These are phyloP conservation scores for Acanthamoeba divionensis DNA, from an alignment of 208 protist species.

Conservation along the genomic window DNA sequence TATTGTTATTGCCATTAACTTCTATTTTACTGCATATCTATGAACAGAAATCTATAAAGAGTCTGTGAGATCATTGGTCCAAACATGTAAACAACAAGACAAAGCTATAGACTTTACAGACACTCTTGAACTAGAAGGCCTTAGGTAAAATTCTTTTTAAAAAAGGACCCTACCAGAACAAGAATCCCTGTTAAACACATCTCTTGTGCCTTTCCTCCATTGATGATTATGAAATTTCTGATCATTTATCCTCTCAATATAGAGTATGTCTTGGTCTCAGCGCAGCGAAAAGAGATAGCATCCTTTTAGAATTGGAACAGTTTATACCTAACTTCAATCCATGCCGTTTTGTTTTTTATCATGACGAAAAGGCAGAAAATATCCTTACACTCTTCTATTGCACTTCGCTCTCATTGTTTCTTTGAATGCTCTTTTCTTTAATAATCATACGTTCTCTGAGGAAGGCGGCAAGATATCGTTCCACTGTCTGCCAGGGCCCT, in stretches of 20 bases:
- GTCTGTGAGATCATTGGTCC: too few species aligned
- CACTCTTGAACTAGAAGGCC: slow-evolving; percentile 23
- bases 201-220: too few species aligned
- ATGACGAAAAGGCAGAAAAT: slow-evolving; percentile 46
- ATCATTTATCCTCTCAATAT: too few species aligned
- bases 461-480: background rate
- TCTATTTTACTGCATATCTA: too few species aligned
- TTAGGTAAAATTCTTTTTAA: too few species aligned
- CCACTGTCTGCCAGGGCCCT: background rate
- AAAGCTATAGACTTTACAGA: slow-evolving; percentile 28
- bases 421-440: background rate
- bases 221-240: too few species aligned
- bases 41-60: too few species aligned
- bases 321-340: slow-evolving; percentile 38
- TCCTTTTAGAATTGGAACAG: background rate
- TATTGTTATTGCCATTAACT: too few species aligned
- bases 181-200: too few species aligned
- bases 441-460: background rate
- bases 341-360: background rate
- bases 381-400: background rate
- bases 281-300: slow-evolving; percentile 9
- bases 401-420: background rate
- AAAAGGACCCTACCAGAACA: too few species aligned
- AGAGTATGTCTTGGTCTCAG: background rate
- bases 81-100: too few species aligned